phyloP scores from a whole-genome alignment of 345 rosid genomes.

The Pistacia atlantica region DNA sequence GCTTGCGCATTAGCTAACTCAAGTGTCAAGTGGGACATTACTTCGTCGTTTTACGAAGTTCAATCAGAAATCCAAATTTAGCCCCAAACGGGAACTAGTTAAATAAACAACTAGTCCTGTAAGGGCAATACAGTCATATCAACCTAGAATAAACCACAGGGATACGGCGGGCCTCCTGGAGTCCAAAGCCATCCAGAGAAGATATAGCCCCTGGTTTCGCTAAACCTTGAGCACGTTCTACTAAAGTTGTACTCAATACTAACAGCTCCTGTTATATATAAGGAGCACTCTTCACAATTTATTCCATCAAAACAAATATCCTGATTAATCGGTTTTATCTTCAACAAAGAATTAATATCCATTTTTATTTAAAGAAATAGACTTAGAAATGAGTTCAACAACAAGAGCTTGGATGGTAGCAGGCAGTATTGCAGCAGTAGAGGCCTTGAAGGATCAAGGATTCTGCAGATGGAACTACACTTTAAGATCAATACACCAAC shows the following conservation, averaged over 20 bases:
- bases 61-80: not conserved
- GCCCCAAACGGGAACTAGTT: not conserved
- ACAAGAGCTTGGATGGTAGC: slow-evolving; percentile 58
- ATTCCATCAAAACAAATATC: not conserved
- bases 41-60: not conserved
- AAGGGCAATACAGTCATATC: not conserved
- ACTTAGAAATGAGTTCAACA: slow-evolving; percentile 15
- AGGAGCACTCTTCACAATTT: not conserved
- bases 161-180: too few species aligned
- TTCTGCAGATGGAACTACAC: slow-evolving; percentile 59
- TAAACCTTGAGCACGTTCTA: too few species aligned
- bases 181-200: not conserved
- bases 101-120: not conserved
- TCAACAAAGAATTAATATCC: not conserved
- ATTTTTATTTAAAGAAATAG: not conserved
- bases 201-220: not conserved
- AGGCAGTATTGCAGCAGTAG: slow-evolving; percentile 57
- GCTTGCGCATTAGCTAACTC: not conserved
- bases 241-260: not conserved
- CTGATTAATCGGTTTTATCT: not conserved
- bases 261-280: not conserved
- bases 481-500: slow-evolving; percentile 46
- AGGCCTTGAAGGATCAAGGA: slow-evolving; percentile 68
- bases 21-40: not conserved
- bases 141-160: not conserved